Conservation (phyloP, 805 yeast species). For the Ogataea methanolica region DNA sequence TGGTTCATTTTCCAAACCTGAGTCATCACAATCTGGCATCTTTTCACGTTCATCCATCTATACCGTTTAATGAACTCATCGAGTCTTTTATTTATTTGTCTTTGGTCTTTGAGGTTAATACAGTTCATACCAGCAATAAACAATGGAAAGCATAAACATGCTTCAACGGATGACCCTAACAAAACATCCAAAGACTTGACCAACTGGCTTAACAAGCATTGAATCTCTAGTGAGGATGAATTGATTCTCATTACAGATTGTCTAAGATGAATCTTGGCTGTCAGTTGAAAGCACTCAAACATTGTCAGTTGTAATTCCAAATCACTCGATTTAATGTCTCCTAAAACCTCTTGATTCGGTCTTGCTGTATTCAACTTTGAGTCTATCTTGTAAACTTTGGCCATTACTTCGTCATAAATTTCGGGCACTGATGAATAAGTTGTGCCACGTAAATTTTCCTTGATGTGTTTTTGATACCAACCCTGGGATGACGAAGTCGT, state of each 20-base stretch:
- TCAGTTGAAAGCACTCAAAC: constrained; percentile 66
- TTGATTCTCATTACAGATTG: constrained; percentile 60
- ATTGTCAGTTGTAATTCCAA: constrained; percentile 62
- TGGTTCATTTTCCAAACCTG: constrained; percentile 45
- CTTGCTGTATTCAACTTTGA: constrained; percentile 41
- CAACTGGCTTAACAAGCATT: constrained; percentile 50
- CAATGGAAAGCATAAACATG: constrained; percentile 69
- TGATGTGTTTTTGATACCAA: constrained; percentile 14
- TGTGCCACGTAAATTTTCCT: constrained; percentile 12
- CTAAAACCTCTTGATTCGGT: constrained; percentile 49
- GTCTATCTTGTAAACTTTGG: constrained; percentile 39
- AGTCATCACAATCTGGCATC: constrained; percentile 41
- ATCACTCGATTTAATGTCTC: constrained; percentile 37
- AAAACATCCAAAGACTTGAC: constrained; percentile 55
- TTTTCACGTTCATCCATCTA: constrained; percentile 56
- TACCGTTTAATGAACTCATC: constrained; percentile 57
- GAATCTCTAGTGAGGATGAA: constrained; percentile 61
- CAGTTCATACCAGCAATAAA: constrained; percentile 75
- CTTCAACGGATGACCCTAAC: constrained; percentile 63
- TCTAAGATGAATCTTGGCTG: constrained; percentile 62
- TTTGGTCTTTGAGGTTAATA: constrained; percentile 46
- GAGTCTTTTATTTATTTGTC: constrained; percentile 46
- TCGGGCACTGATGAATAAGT: constrained; percentile 26
- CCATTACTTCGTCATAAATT: constrained; percentile 32
- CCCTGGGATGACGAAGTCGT: constrained; percentile 17